These are phyloP conservation scores for Halophytophthora polymorphica DNA, from an alignment of 352 stramenopile genomes.

Conservation along the genomic window DNA sequence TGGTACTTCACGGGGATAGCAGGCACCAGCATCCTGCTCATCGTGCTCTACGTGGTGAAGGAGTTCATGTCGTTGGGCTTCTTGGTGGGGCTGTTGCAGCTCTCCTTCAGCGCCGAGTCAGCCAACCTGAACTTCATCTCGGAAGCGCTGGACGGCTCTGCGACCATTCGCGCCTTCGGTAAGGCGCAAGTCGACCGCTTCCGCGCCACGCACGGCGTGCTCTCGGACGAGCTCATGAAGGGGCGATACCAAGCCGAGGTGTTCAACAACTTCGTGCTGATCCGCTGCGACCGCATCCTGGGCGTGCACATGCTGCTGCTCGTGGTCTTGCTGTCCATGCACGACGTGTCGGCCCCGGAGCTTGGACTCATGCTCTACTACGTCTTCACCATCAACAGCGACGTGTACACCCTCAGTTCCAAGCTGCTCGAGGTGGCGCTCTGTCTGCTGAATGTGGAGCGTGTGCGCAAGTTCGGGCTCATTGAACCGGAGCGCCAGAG, in stretches of 20 bases:
- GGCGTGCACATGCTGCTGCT: conserved; percentile 35
- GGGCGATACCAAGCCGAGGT: conserved; percentile 19
- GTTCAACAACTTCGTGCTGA: conserved; percentile 33
- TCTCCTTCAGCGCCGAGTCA: conserved; percentile 30
- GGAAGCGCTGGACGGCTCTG: conserved; percentile 33
- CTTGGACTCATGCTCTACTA: conserved; percentile 46
- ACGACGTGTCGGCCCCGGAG: conserved; percentile 28
- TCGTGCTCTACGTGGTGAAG: conserved; percentile 34
- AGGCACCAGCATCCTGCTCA: conserved; percentile 28
- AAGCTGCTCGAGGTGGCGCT: conserved; percentile 26
- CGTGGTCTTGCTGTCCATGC: conserved; percentile 29
- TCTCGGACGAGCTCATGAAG: conserved; percentile 33
- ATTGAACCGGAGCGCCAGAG: conserved; percentile 26
- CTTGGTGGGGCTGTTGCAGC: conserved; percentile 29
- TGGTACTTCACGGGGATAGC: conserved; percentile 35
- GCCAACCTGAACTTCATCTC: conserved; percentile 43
- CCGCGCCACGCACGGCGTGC: conserved; percentile 24
- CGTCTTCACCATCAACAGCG: conserved; percentile 43
- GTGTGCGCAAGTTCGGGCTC: conserved; percentile 40
- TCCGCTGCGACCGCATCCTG: conserved; percentile 33
- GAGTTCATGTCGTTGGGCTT: conserved; percentile 32
- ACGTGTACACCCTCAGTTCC: conserved; percentile 29
- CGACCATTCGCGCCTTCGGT: conserved; percentile 36
- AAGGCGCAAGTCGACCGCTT: conserved; percentile 26
- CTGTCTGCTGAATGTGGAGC: conserved; percentile 35